Conservation (phyloP, 2,329 filamentous ascomycete species). For the Colletotrichum viniferum region DNA sequence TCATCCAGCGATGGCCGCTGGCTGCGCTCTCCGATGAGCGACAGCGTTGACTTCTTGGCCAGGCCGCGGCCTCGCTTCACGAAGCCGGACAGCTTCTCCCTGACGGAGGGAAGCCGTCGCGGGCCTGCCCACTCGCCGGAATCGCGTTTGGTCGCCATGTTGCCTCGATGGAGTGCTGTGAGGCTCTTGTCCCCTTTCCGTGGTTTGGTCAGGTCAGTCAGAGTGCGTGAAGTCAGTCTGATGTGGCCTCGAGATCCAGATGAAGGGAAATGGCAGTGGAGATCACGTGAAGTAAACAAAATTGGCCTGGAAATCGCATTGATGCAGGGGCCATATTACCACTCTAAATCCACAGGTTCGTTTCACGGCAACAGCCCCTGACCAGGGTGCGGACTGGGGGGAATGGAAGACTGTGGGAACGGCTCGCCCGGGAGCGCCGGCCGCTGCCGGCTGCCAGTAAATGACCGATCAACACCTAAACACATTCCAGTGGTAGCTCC, state of each 20-base stretch:
- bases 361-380: constrained; percentile 8
- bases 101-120: constrained; percentile 7
- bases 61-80: neutral
- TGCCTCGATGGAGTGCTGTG: neutral
- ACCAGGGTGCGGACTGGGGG: neutral
- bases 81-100: constrained; percentile 12
- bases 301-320: constrained; percentile 20
- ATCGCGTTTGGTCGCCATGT: constrained; percentile 12
- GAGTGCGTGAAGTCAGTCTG: neutral
- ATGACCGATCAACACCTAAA: neutral
- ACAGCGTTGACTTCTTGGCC: constrained; percentile 16
- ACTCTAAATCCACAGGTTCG: neutral
- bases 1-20: constrained; percentile 3
- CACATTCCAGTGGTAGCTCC: neutral
- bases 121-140: constrained; percentile 1
- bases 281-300: constrained; percentile 20
- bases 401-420: neutral
- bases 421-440: neutral
- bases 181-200: neutral
- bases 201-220: neutral
- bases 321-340: constrained; percentile 12
- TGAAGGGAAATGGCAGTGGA: neutral
- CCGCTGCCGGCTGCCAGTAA: neutral
- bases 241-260: neutral
- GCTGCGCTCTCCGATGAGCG: neutral